Base-by-base conservation (phyloP, 352 stramenopile species). In the Pythium folliculosum region DNA sequence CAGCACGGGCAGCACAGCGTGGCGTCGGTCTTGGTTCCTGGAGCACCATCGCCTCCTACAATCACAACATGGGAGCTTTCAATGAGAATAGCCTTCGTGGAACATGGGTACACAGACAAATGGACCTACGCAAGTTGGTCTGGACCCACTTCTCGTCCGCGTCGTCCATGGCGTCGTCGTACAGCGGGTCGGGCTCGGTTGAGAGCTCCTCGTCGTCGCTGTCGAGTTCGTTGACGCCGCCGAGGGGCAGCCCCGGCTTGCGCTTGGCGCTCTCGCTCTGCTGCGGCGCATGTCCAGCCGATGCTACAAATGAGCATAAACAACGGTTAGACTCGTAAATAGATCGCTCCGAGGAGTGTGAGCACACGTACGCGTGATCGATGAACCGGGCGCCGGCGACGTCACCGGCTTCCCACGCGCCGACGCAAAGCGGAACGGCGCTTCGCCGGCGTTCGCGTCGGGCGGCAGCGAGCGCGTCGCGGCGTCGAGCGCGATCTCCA, bases 1-100 rank as follows among this genome's bases (percentile, higher is more conserved):
- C 86, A 94, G 63, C 84, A 94, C 23, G 86, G 86, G 64, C 86
- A 94, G 44, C 82, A 89, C 7, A 94, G 70, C 32, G 71, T 82
- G 1, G 80, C 86, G 63, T 92, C 84, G 1, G 77, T 87, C n/a
- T 57, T 49, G 37, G 6, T 67, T 0, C 23, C 25, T 17, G 37
- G 32, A 38, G 50, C n/a, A 2, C 9, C 38, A 13, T 49, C 59
- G 70, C 44, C 40, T 51, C 21, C 32, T 49, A 47, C 40, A n/a
- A 47, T n/a, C 4, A 8, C 40, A 47, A 6, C 35, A 40, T 40
- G 35, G 35, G 8, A 2, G 10, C 35, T 40, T 40, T 14, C 12
- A 40, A 14, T 40, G 35, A 14, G 35, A 14, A 40, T 40, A 32
- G 27, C 27, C 27, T 32, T 32, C 27, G 27, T 32, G 27, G 27